Evolutionary conservation across 2,329 filamentous ascomycete genomes (phyloP), one percentile per base, ranked within the genome.

Genomic region (Monilinia laxa): DNA sequence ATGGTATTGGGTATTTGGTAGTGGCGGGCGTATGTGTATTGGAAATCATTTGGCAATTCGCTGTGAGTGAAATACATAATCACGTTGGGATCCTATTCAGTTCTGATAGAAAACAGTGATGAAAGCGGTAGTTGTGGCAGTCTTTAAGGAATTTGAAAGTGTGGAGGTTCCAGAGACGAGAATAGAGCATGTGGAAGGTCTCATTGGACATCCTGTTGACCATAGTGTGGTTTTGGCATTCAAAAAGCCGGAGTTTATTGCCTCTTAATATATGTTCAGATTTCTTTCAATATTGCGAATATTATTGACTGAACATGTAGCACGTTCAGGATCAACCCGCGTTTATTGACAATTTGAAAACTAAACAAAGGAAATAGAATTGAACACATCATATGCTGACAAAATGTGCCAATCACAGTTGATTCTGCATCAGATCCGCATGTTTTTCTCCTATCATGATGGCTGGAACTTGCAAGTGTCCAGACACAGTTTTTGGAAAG

Each of bases 131-230:
- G 78, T 88, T 42, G 87, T 88, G 0, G 83, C 85, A 3, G 84
- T 93, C 12, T 93, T 91, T 76, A 84, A 85, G 2, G 89, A 87
- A 66, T 90, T 84, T 74, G 81, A 77, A 4, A 88, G 83, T 0
- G 76, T 80, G 2, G 80, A 90, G 58, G 80, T 90, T 1, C 79
- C 89, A 66, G 87, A 89, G 69, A 78, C 80, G 1, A 83, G 82
- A 0, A 87, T 90, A 69, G 85, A 89, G 72, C 85, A 84, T 68
- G 83, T 82, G 1, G 87, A 90, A 20, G 38, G 40, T 2, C 23
- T 64, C 11, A 49, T 51, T 20, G 51, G 20, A 20, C 18, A 35
- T 38, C 62, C 53, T n/a, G 40, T 47, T 4, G 28, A 11, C 2
- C 54, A 64, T 28, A 35, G 40, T 56, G 14, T 64, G 18, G 47